Base-by-base conservation (phyloP, 2,329 filamentous ascomycete genomes). In the Cytospora leucostoma region DNA sequence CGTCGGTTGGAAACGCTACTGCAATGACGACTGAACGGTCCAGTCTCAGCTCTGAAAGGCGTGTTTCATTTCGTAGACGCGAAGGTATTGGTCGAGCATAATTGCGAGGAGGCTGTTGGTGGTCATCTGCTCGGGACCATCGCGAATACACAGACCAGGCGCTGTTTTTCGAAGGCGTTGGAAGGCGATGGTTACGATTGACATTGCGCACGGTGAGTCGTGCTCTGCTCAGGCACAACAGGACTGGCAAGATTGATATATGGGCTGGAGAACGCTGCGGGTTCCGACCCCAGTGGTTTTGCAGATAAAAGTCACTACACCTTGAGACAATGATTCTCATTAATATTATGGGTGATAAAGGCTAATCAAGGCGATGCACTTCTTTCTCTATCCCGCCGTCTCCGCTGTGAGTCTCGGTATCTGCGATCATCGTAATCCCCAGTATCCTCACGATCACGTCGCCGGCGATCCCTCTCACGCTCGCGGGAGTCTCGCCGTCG, bases 1-100 rank as follows among this genome's bases (percentile, higher is more conserved):
- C 67, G 88, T 93, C 71, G 91, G 90, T 2, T 96, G 92, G 92
- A 94, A 92, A 75, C 83, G 87, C 70, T 95, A 93, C 77, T 77
- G 93, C 59, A 62, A 49, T 40, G 65, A 64, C 53, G 67, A 34
- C 32, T 37, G 40, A 55, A 33, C 32, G 19, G 32, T 35, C 15
- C 38, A 19, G 4, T 4, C n/a, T 12, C 44, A 12, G 21, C 7
- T 21, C 11, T 21, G 44, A 4, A 7, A 3, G 44, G 1, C 40
- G 2, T 11, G 8, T 7, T 21, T 19, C 1, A 11, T 7, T 11
- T 21, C n/a, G 44, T 19, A 12, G 44, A 21, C 21, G 17, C 1
- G 13, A 38, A 5, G 40, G 15, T 15, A 34, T 7, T 27, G 38
- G 13, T 21, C 7, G 51, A 40, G 49, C 34, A 50, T n/a, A 33